Conservation (phyloP, 129 eudicot species). For the Kitagawia praeruptora region DNA sequence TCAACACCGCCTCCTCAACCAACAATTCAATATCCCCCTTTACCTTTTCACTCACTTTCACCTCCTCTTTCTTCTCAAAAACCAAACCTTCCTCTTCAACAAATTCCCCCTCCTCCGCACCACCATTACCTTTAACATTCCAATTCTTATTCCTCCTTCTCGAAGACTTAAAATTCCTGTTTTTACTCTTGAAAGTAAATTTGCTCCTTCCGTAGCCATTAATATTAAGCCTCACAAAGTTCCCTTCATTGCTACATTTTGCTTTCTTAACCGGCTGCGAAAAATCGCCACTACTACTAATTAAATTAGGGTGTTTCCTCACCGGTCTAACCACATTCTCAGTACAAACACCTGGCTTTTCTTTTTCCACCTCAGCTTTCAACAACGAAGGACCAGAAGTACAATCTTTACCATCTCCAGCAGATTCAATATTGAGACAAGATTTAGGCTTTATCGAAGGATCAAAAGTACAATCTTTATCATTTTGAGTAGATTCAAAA, state of each 20-base stretch:
- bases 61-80: slow-evolving; percentile 22
- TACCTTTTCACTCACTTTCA: slow-evolving; percentile 18
- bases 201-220: slow-evolving; percentile 73
- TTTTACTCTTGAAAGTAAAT: slow-evolving; percentile 42
- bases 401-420: slow-evolving; percentile 10
- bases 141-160: slow-evolving; percentile 28
- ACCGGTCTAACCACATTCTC: slow-evolving; percentile 27
- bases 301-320: slow-evolving; percentile 49
- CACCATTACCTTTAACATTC: slow-evolving; percentile 27
- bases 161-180: slow-evolving; percentile 31
- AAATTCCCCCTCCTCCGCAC: slow-evolving; percentile 22
- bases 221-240: slow-evolving; percentile 81
- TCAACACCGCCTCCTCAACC: slow-evolving; percentile 49
- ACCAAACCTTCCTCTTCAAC: slow-evolving; percentile 50
- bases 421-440: slow-evolving; percentile 35
- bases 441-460: slow-evolving; percentile 14
- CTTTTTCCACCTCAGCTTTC: slow-evolving; percentile 16
- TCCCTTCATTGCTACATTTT: slow-evolving; percentile 53
- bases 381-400: background rate
- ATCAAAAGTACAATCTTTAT: background rate
- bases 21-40: slow-evolving; percentile 23
- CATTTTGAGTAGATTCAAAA: slow-evolving; percentile 22
- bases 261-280: slow-evolving; percentile 25
- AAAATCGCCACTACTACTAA: slow-evolving; percentile 29
- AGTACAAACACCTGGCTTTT: slow-evolving; percentile 15